These are phyloP conservation scores for Aspergillus bombycis DNA, from an alignment of 2,329 filamentous ascomycete genomes.

Conservation along the genomic window DNA sequence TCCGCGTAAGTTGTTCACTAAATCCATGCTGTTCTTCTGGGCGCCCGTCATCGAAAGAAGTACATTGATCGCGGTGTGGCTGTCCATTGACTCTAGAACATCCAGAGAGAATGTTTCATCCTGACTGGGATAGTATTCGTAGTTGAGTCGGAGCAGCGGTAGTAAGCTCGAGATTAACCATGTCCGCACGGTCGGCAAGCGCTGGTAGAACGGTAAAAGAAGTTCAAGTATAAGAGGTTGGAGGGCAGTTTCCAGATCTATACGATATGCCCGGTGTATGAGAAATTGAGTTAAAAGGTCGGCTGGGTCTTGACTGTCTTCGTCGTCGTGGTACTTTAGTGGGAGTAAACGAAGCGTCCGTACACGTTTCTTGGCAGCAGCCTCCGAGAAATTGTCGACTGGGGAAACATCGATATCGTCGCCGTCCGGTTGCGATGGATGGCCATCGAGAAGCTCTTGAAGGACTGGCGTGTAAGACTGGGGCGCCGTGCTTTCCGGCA, in stretches of 20 bases:
- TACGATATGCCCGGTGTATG: constrained; percentile 61
- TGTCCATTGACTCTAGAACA: constrained; percentile 56
- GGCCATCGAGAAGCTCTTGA: constrained; percentile 48
- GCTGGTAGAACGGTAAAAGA: constrained; percentile 60
- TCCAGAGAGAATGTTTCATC: constrained; percentile 51
- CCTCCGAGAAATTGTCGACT: constrained; percentile 52
- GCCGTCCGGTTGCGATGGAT: constrained; percentile 24
- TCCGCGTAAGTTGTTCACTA: constrained; percentile 59
- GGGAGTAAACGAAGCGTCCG: constrained; percentile 56
- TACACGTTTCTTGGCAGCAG: constrained; percentile 56
- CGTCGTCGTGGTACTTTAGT: constrained; percentile 51
- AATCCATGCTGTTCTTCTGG: constrained; percentile 38
- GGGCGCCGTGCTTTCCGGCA: constrained; percentile 62
- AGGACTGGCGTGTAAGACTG: constrained; percentile 53
- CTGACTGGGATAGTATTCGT: constrained; percentile 63
- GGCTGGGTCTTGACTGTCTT: constrained; percentile 45
- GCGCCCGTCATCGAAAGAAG: constrained; percentile 52
- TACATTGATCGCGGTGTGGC: constrained; percentile 55
- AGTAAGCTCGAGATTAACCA: constrained; percentile 65
- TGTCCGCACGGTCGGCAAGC: constrained; percentile 55
- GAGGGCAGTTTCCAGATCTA: constrained; percentile 62
- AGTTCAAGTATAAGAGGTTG: constrained; percentile 60
- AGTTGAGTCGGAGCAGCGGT: constrained; percentile 62
- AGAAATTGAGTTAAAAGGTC: constrained; percentile 60
- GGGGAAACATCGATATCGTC: constrained; percentile 50